Percentiles rank a stretch among this genome's conserved stretches.
Evolutionary conservation across 1,284 basidiomycete species (phyloP).

Genomic region (Moniliella sp.): DNA sequence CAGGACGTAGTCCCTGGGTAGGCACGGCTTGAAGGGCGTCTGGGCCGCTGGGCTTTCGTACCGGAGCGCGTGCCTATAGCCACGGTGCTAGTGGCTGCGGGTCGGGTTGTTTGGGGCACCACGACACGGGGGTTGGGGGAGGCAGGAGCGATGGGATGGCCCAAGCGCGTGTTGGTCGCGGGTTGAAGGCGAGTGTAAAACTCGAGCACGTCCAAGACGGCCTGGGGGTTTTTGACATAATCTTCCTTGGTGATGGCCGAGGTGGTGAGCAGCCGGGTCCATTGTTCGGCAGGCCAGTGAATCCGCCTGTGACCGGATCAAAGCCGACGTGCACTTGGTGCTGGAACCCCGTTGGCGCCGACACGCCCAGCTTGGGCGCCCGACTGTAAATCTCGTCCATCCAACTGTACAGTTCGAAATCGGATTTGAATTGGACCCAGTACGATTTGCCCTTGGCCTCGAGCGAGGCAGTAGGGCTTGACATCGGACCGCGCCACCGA

Average conservation of each 20-base stretch:
- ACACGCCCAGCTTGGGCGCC: constrained; percentile 74
- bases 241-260: constrained; percentile 93
- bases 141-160: background rate
- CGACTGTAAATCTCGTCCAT: constrained; percentile 82
- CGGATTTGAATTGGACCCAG: constrained; percentile 64
- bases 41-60: no score
- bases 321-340: constrained; percentile 96
- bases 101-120: no score
- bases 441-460: constrained; percentile 57
- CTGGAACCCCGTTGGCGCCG: constrained; percentile 83
- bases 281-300: constrained; percentile 93
- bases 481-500: constrained; percentile 73
- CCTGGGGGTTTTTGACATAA: constrained; percentile 82
- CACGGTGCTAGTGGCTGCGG: no score
- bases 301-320: constrained; percentile 74
- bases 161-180: constrained; percentile 52
- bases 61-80: no score
- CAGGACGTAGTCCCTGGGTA: no score
- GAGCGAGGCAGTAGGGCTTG: constrained; percentile 66
- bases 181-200: constrained; percentile 96
- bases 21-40: no score
- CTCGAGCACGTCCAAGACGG: constrained; percentile 84
- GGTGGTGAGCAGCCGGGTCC: constrained; percentile 80
- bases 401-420: constrained; percentile 89
- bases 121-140: no score